Conservation (phyloP, 768 basidiomycete genomes). For the Mrakia frigida region DNA sequence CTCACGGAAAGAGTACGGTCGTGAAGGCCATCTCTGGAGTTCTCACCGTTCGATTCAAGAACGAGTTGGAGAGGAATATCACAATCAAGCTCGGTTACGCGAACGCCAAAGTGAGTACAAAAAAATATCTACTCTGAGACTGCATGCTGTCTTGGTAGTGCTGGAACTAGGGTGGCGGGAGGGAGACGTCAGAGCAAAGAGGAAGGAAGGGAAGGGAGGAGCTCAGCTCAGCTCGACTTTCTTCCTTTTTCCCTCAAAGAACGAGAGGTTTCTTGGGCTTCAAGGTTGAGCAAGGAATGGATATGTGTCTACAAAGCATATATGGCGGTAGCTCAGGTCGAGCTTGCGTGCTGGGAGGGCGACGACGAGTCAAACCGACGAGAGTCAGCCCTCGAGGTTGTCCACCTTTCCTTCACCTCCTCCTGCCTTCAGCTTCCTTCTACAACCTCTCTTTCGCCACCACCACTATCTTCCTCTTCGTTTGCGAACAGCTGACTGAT, state of each 20-base stretch:
- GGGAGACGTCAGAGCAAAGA: not conserved
- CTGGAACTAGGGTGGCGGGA: not conserved
- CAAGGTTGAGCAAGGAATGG: no score
- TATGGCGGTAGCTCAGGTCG: no score
- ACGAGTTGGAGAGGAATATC: slow-evolving; percentile 96
- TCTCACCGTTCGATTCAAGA: slow-evolving; percentile 97
- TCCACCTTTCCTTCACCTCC: not conserved
- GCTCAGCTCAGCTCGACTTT: not conserved
- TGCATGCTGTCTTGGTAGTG: not conserved
- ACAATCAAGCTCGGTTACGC: slow-evolving; percentile 99
- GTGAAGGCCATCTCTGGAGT: slow-evolving; percentile 99
- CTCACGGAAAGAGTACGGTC: slow-evolving; percentile 92
- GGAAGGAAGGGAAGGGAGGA: not conserved
- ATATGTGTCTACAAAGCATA: no score
- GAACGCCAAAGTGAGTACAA: slow-evolving; percentile 87
- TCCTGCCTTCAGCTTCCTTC: not conserved
- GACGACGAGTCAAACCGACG: not conserved
- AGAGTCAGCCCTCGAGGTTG: not conserved
- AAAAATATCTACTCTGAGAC: not conserved
- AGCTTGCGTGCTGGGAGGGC: no score
- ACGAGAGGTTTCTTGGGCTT: not conserved
- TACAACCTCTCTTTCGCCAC: no score
- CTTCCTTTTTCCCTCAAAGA: not conserved
- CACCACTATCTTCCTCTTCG: not conserved
- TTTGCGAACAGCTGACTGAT: not conserved